A percentile compares a stretch with the other conserved stretches of the same genome.
phyloP scores from a whole-genome alignment of 2,329 filamentous ascomycete species.

The Trichoderma pleuroti region DNA sequence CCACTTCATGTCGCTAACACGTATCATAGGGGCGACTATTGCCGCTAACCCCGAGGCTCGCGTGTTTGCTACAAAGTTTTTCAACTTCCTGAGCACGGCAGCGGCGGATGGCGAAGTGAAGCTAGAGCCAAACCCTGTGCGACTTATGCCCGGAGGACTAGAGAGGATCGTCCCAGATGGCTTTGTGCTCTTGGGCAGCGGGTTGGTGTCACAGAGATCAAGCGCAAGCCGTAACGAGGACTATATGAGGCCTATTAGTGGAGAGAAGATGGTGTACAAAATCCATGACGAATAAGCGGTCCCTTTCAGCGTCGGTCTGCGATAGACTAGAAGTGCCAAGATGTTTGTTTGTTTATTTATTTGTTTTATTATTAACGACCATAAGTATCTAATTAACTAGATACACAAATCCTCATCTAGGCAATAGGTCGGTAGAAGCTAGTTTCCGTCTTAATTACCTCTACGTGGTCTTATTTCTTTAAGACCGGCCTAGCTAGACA shows the following conservation, averaged over 20 bases:
- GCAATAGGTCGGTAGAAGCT: no score
- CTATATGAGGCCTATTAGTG: constrained; percentile 39
- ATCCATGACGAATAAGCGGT: not conserved
- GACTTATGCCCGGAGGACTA: constrained; percentile 33
- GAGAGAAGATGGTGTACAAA: constrained; percentile 38
- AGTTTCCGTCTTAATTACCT: no score
- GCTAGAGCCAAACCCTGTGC: constrained; percentile 31
- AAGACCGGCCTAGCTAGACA: no score
- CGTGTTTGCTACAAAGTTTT: constrained; percentile 35
- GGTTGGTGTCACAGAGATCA: constrained; percentile 23
- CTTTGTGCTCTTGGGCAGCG: constrained; percentile 27
- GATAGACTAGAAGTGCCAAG: not conserved
- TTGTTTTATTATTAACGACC: no score
- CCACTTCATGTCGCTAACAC: not conserved
- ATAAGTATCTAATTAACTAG: no score
- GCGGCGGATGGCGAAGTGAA: not conserved
- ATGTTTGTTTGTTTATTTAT: no score
- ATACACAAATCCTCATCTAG: no score
- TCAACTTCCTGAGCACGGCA: constrained; percentile 31
- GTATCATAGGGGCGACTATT: not conserved
- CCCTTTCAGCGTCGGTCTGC: not conserved
- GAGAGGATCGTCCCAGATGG: constrained; percentile 29
- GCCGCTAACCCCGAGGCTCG: constrained; percentile 26
- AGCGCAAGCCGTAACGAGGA: constrained; percentile 25
- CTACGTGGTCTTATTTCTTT: no score